Evolutionary conservation across 78 protist genomes (phyloP), one percentile per base, ranked within the genome.

Genomic region (Dictyostelium purpureum): DNA sequence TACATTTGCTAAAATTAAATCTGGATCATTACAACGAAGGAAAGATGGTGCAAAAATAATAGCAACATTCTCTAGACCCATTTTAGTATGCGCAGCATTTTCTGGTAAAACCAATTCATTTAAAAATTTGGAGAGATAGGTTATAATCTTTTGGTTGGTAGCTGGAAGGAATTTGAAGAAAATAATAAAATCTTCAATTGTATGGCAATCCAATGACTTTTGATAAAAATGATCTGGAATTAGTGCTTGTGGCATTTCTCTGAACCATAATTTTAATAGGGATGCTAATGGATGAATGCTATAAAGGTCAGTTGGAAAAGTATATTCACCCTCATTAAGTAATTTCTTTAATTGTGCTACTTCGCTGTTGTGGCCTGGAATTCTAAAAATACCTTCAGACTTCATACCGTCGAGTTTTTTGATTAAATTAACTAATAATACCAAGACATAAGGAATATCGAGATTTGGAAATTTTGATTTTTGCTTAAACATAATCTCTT

Each of bases 21-120:
- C 93, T 67, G 82, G 82, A 28, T 67, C 59, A 38, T 35, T 43
- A 52, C 94, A 90, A 21, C 95, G 76, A 6, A 90, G 57, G 42
- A 90, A 90, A 12, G 82, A 75, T 11, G 95, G 95, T 16, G 93
- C 90, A 69, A 90, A 90, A 6, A 90, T 78, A 57, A 90, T 52
- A 0, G 93, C 76, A 2, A 88, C 45, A 54, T 90, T 90, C 51
- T 80, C 95, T 0, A 49, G 2, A 24, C n/a, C 69, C 90, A 90
- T 90, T 45, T 90, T 90, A 33, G 56, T 79, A 0, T 24, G 31
- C 4, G 10, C 3, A 0, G 57, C 90, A 52, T 74, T 67, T 28
- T 88, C 80, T 11, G 80, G 75, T 9, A 35, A 40, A 31, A 77
- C 38, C 33, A 87, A 35, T 38, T 74, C 83, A 19, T 74, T 45